Evolutionary conservation across 345 rosid species (phyloP).

Genomic region (Acer negundo): DNA sequence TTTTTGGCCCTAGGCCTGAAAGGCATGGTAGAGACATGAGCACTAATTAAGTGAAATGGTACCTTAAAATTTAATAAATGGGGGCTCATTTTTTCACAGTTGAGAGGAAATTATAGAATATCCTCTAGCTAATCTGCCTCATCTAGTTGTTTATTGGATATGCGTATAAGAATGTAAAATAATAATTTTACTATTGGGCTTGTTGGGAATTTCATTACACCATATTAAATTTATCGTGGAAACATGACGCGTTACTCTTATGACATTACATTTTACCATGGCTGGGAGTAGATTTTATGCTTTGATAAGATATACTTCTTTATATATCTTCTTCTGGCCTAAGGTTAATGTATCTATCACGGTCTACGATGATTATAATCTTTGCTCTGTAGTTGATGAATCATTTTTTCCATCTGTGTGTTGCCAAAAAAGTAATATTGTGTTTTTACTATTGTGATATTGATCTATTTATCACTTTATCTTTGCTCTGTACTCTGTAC

Average conservation of each 20-base stretch:
- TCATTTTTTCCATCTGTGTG: neutral
- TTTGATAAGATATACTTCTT: neutral
- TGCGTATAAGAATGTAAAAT: no score
- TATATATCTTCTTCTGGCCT: neutral
- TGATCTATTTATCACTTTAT: no score
- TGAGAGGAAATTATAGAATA: neutral
- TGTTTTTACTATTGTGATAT: no score
- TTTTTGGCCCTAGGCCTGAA: neutral
- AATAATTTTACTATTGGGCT: neutral
- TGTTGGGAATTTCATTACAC: slow-evolving; percentile 1
- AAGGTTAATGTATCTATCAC: neutral
- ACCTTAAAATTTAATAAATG: neutral
- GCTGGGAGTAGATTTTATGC: neutral
- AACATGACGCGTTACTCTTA: neutral
- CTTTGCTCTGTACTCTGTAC: slow-evolving; percentile 14
- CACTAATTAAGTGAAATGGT: neutral
- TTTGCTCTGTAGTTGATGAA: slow-evolving; percentile 7
- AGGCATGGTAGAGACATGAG: neutral
- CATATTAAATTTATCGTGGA: neutral
- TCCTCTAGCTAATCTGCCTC: neutral
- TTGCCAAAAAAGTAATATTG: neutral
- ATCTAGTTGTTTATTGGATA: neutral
- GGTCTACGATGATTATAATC: slow-evolving; percentile 1
- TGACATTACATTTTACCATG: neutral
- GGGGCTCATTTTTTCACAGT: neutral